Base-by-base conservation (phyloP, 2,329 filamentous ascomycete species). In the Capronia epimyces region DNA sequence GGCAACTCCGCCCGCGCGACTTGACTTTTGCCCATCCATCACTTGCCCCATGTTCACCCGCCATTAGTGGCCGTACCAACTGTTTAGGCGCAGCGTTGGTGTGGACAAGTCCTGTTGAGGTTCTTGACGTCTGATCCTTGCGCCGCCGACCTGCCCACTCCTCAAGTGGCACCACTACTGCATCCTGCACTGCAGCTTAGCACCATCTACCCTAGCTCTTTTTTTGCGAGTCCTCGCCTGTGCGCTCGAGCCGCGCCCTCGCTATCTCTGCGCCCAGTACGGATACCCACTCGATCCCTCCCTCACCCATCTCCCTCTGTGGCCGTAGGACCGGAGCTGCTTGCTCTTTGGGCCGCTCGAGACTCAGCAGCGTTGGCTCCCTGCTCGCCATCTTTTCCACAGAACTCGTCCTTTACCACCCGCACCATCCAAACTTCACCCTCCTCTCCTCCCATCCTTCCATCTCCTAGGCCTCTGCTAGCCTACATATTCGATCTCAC, bases 291-390 rank as follows among this genome's bases (percentile, higher is more conserved):
- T 32, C 34, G 34, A 37, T 37, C 34, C 34, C 34, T 25, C 43
- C 34, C 16, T 39, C 41, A 27, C 43, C 37, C 24, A 20, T 27
- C 22, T 34, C 37, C 40, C 44, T 55, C 43, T 16, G 12, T 40
- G 24, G 50, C 43, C 43, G 52, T 27, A 52, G 55, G 55, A 55
- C 55, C 54, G 51, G 51, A 49, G 45, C 51, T 49, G 20, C 24
- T 39, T 53, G 50, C 54, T 47, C 44, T 46, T 52, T 56, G 49
- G 56, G 46, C 40, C 48, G 44, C 52, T 58, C 52, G 49, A 56
- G 53, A 56, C 39, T 55, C 56, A 58, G 56, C 56, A 50, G 52
- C 56, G 56, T 58, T 52, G 37, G 41, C 41, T 37, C 25, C 39
- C 31, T 37, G 41, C 44, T 48, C 48, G 44, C 51, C 55, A 47